These are phyloP conservation scores for Casuarina glauca DNA, from an alignment of 306 rosid species.

Conservation along the genomic window DNA sequence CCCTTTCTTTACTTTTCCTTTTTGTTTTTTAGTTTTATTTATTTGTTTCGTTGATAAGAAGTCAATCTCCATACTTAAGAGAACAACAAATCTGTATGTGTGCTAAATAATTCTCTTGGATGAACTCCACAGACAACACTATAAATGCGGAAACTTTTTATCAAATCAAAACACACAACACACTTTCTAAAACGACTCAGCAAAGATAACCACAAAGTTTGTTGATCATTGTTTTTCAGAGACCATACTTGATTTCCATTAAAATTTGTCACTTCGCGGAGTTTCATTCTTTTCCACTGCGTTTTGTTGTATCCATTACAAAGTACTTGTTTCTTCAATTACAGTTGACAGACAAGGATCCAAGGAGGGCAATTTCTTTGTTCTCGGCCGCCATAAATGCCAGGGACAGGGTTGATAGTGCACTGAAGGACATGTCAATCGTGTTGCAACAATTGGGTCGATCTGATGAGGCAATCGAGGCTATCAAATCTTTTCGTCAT, in stretches of 20 bases:
- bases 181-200: too few species aligned
- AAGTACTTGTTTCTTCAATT: slow-evolving; percentile 19
- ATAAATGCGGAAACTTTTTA: too few species aligned
- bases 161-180: too few species aligned
- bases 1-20: too few species aligned
- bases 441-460: slow-evolving; percentile 89
- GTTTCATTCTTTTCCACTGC: background rate
- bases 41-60: too few species aligned
- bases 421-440: slow-evolving; percentile 92
- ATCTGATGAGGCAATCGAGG: slow-evolving; percentile 89
- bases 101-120: too few species aligned
- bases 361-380: slow-evolving; percentile 67
- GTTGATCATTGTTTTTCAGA: background rate
- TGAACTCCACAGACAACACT: too few species aligned
- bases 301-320: slow-evolving; percentile 4
- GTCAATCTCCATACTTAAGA: too few species aligned
- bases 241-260: too few species aligned
- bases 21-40: too few species aligned
- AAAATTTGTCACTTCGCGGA: background rate
- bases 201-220: background rate
- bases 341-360: slow-evolving; percentile 90
- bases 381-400: slow-evolving; percentile 49
- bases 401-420: slow-evolving; percentile 92
- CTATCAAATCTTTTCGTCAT: slow-evolving; percentile 88
- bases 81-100: too few species aligned